Evolutionary conservation across 441 rosid genomes (phyloP).

Genomic region (Omphalea diandra): DNA sequence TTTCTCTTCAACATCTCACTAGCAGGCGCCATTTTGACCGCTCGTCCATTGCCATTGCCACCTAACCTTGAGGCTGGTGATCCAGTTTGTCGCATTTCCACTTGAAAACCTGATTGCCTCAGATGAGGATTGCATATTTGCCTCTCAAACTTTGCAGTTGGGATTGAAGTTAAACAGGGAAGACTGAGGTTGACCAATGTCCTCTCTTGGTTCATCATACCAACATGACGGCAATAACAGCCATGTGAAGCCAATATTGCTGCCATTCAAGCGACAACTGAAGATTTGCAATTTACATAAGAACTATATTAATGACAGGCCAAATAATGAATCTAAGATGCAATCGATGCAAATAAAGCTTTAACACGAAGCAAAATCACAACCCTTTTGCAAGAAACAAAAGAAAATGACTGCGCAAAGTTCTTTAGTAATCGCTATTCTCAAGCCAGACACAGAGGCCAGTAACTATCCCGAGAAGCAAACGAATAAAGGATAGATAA

Average conservation of each 20-base stretch:
- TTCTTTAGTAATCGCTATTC: neutral
- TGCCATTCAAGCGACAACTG: conserved; percentile 53
- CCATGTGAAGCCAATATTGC: conserved; percentile 77
- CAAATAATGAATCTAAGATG: conserved; percentile 2
- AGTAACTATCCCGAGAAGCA: neutral
- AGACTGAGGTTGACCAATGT: conserved; percentile 47
- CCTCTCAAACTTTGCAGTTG: conserved; percentile 37
- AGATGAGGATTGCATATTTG: conserved; percentile 20
- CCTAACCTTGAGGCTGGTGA: conserved; percentile 47
- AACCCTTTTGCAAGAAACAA: conserved; percentile 9
- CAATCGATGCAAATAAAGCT: conserved; percentile 2
- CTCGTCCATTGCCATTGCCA: conserved; percentile 44
- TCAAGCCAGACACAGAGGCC: no score
- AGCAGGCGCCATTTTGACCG: conserved; percentile 77
- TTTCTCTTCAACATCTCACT: conserved; percentile 64
- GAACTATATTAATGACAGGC: neutral
- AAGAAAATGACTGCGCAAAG: neutral
- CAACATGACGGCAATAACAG: conserved; percentile 43
- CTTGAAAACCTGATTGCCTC: conserved; percentile 38
- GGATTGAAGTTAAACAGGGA: conserved; percentile 44
- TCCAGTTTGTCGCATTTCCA: conserved; percentile 61
- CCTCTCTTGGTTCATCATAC: conserved; percentile 41
- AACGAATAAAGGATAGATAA: neutral
- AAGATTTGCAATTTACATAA: neutral
- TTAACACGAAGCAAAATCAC: conserved; percentile 10